Base-by-base conservation (phyloP, 2,329 filamentous ascomycete species). In the Xylariomycetidae sp. region DNA sequence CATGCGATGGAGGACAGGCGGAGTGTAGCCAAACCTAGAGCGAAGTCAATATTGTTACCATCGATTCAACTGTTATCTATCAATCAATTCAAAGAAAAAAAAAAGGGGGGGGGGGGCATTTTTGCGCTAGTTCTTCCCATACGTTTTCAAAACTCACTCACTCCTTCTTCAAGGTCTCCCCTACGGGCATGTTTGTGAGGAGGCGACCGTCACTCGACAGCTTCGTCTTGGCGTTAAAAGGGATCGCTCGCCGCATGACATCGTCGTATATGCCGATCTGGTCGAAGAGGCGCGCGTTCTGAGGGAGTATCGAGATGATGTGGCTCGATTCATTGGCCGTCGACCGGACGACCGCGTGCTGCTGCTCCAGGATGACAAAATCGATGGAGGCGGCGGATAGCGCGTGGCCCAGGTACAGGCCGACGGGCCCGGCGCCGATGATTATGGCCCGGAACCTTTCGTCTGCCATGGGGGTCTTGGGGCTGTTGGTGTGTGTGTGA, bases 41-140 rank as follows among this genome's bases (percentile, higher is more conserved):
- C n/a, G n/a, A n/a, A n/a, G 25, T 9, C n/a, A 30, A 10, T 9
- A 33, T 16, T 2, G 35, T 37, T 33, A 14, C 30, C 34, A 16
- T 23, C 8, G 20, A 8, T 23, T 23, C 20, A 23, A 8, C 8
- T n/a, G 20, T n/a, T 8, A 8, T 8, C n/a, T 23, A 23, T 8
- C 20, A 23, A 8, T 8, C n/a, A 8, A 23, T 8, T 23, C 20
- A 23, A 23, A 23, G 8, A 23, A n/a, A 23, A 23, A 8, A 23
- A 23, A 23, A 23, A 23, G 8, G 20, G 20, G n/a, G 8, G 20
- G 20, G n/a, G 8, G 20, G n/a, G 20, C 8, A 23, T n/a, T n/a
- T n/a, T n/a, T n/a, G n/a, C n/a, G n/a, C n/a, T n/a, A n/a, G n/a
- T n/a, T n/a, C n/a, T n/a, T n/a, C n/a, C n/a, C n/a, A n/a, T n/a